A percentile compares a stretch with the other conserved stretches of the same genome.
phyloP scores from a whole-genome alignment of 2,329 filamentous ascomycete genomes.

The Gliomastix tumulicola region DNA sequence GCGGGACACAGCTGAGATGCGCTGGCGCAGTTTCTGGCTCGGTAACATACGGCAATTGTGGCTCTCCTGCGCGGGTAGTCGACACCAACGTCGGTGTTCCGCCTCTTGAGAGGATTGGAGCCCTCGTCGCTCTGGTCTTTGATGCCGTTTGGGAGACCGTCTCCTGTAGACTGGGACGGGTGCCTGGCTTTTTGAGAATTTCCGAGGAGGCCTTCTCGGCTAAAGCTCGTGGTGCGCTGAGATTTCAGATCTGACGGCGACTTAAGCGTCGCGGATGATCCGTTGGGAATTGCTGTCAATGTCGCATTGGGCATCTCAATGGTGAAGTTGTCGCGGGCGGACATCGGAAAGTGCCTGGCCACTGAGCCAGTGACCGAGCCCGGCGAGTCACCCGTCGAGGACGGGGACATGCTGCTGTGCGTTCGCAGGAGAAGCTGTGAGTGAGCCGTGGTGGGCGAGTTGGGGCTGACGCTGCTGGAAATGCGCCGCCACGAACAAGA shows the following conservation, averaged over 20 bases:
- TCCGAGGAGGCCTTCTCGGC: constrained; percentile 45
- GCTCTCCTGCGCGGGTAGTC: constrained; percentile 59
- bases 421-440: constrained; percentile 12
- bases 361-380: constrained; percentile 30
- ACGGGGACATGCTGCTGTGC: constrained; percentile 38
- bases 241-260: constrained; percentile 42
- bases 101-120: constrained; percentile 52
- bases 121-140: constrained; percentile 43
- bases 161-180: constrained; percentile 47
- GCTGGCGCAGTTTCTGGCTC: neutral
- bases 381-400: constrained; percentile 46
- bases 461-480: too few species aligned
- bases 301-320: constrained; percentile 41
- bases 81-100: constrained; percentile 53
- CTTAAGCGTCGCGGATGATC: constrained; percentile 33
- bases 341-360: constrained; percentile 35
- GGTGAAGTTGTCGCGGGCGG: constrained; percentile 38
- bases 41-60: constrained; percentile 60
- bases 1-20: neutral
- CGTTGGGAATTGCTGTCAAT: constrained; percentile 31
- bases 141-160: constrained; percentile 34
- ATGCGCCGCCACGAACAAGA: too few species aligned
- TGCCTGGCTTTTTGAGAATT: constrained; percentile 47
- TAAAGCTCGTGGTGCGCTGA: constrained; percentile 28
- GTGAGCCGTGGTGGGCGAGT: constrained; percentile 10